Base-by-base conservation (phyloP, 306 rosid species). In the Pterocarpus santalinus region DNA sequence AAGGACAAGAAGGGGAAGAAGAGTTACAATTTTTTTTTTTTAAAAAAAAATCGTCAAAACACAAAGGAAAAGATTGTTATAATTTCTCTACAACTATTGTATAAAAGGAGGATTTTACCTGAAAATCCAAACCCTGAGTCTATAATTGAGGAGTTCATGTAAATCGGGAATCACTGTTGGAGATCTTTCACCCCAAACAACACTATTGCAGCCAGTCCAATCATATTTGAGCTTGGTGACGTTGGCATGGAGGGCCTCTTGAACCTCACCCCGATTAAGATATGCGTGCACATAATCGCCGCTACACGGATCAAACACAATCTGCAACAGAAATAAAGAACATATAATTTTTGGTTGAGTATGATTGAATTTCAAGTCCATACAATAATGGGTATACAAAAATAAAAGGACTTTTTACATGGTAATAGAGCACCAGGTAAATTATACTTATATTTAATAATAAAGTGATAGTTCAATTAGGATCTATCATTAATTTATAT, bases 181-280 rank as follows among this genome's bases (percentile, higher is more conserved):
- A 16, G 97, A 53, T 9, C 90, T 82, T 51, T 94, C 97, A 0
- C 1, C 6, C 98, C 98, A 94, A 8, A 86, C 61, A 9, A 94
- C n/a, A 33, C 28, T 22, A 22, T 65, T 67, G 17, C 90, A 85
- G 70, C 98, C 92, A 8, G 92, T 49, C 98, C 98, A 94, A 8
- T 84, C 87, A 65, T 82, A 77, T 0, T 80, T 46, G 36, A 94
- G 90, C 73, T 88, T 90, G 4, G 97, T 94, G 10, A 94, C 94
- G 72, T 94, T 94, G 11, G 97, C 98, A 64, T 94, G 95, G n/a
- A 94, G 55, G 22, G 94, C 98, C 41, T 65, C 70, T 78, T 94
- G 98, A 46, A 92, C 95, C 14, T 92, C 95, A 8, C 61, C 81
- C 0, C 83, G 73, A 38, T 94, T 94, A 74, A 94, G 38, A 70